Percentiles rank a stretch among this genome's conserved stretches.
Evolutionary conservation across 805 yeast genomes (phyloP).

Genomic region (Candida railenensis): DNA sequence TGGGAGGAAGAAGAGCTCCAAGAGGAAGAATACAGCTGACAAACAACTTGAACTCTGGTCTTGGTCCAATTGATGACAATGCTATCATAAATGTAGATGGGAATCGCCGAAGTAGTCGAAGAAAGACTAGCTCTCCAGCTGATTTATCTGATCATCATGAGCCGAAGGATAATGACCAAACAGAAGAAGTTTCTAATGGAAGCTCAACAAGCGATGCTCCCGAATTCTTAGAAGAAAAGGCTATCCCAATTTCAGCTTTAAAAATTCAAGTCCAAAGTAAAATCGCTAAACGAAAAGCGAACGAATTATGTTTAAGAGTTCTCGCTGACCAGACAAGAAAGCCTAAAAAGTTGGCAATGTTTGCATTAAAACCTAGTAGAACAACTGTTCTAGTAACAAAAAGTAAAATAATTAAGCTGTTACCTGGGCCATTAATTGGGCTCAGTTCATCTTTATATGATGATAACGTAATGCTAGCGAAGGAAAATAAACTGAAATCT

Average conservation of each 20-base stretch:
- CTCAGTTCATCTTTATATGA: constrained; percentile 37
- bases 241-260: constrained; percentile 1
- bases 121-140: too few relatives aligned
- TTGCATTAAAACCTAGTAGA: constrained; percentile 10
- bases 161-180: too few relatives aligned
- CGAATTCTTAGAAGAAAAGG: constrained; percentile 2
- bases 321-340: neutral
- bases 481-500: constrained; percentile 12
- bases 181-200: too few relatives aligned
- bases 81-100: constrained; percentile 1
- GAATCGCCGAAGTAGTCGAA: neutral
- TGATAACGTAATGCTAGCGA: constrained; percentile 25
- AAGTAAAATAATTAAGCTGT: constrained; percentile 28
- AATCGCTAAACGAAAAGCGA: neutral
- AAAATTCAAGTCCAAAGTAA: neutral
- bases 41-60: neutral
- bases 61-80: constrained; percentile 4
- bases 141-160: neutral
- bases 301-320: neutral
- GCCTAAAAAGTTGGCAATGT: neutral
- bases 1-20: constrained; percentile 15
- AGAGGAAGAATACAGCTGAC: constrained; percentile 20
- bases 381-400: constrained; percentile 33
- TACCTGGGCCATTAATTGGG: constrained; percentile 41
- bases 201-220: too few relatives aligned